Evolutionary conservation across 2,329 filamentous ascomycete species (phyloP).

Genomic region (Metarhizium rileyi): DNA sequence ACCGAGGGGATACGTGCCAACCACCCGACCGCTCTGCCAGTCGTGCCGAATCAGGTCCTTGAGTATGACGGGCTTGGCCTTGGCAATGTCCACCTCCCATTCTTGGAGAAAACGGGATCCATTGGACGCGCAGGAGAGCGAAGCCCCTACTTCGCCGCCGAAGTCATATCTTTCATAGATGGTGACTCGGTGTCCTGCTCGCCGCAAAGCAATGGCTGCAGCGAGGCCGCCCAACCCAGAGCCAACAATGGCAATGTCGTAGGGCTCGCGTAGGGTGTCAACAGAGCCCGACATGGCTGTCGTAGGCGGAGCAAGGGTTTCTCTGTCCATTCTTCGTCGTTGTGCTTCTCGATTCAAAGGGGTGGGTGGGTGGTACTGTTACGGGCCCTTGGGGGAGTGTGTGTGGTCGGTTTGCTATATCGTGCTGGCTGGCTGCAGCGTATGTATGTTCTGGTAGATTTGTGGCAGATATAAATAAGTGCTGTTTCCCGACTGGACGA

Average conservation of each 20-base stretch:
- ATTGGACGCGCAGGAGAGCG: slow-evolving; percentile 53
- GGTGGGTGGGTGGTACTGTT: not conserved
- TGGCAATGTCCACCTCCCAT: slow-evolving; percentile 49
- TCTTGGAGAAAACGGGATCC: slow-evolving; percentile 53
- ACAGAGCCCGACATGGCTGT: slow-evolving; percentile 1
- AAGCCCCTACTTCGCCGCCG: slow-evolving; percentile 54
- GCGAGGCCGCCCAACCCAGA: slow-evolving; percentile 30
- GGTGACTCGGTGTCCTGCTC: slow-evolving; percentile 33
- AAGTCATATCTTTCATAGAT: slow-evolving; percentile 55
- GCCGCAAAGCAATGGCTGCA: slow-evolving; percentile 29
- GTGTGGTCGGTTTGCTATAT: not conserved
- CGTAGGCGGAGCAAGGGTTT: not conserved
- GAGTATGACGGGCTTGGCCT: slow-evolving; percentile 50
- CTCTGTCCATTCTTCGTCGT: not conserved
- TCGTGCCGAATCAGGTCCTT: slow-evolving; percentile 52
- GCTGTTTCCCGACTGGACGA: not conserved
- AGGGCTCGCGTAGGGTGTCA: slow-evolving; percentile 6
- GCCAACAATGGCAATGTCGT: slow-evolving; percentile 28
- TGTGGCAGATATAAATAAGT: not conserved
- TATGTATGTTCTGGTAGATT: not conserved
- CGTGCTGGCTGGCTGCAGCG: not conserved
- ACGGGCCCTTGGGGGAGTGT: not conserved
- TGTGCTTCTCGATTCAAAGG: not conserved
- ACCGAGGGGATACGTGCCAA: slow-evolving; percentile 46
- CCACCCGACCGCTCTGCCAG: slow-evolving; percentile 51